Evolutionary conservation across 331 rosid species (phyloP).

Genomic region (Quercus phellos): DNA sequence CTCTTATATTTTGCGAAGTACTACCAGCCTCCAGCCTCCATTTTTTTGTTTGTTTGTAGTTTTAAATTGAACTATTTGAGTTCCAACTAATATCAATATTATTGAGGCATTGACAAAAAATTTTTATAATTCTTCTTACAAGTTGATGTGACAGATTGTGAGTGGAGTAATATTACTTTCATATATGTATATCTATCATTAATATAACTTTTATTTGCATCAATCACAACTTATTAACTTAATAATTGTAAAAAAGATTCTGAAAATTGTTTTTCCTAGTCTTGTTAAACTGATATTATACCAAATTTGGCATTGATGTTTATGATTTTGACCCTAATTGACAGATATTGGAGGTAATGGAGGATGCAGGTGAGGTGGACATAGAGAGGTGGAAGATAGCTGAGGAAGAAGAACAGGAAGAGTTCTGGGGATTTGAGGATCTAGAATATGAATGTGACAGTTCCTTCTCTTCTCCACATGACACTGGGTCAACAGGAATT

Average conservation of each 20-base stretch:
- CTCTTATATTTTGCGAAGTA: neutral
- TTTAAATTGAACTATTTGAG: no score
- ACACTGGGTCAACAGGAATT: conserved; percentile 47
- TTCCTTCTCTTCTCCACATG: conserved; percentile 73
- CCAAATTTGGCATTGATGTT: neutral
- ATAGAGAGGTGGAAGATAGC: conserved; percentile 81
- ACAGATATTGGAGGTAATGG: conserved; percentile 82
- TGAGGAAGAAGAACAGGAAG: conserved; percentile 74
- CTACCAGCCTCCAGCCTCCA: neutral
- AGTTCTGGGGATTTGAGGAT: conserved; percentile 93
- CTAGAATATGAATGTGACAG: conserved; percentile 70
- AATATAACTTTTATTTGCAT: no score
- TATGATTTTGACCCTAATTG: neutral
- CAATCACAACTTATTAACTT: no score
- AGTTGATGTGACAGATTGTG: no score
- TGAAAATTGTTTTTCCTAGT: no score
- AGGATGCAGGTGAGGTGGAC: conserved; percentile 46
- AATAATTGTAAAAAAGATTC: no score
- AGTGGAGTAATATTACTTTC: no score
- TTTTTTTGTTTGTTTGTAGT: neutral
- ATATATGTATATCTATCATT: no score
- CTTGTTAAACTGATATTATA: neutral
- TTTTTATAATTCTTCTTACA: no score
- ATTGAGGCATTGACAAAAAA: no score
- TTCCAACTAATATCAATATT: no score